phyloP scores from a whole-genome alignment of 768 basidiomycete genomes.

The Kwoniella dendrophila region DNA sequence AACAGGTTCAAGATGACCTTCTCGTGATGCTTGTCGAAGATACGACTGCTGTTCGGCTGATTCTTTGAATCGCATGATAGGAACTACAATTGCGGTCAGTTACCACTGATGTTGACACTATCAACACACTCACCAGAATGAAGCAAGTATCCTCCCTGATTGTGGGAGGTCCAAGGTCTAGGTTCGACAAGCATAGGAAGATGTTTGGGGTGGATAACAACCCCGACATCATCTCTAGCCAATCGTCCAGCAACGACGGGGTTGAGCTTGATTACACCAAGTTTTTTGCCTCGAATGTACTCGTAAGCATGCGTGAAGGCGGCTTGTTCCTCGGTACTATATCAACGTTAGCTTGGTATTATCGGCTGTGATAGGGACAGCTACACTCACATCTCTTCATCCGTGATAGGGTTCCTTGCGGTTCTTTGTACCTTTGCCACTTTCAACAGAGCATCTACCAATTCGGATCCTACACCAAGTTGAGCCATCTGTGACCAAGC shows the following conservation, averaged over 20 bases:
- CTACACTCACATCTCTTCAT: slow-evolving; percentile 64
- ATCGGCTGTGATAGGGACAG: neutral
- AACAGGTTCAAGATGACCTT: slow-evolving; percentile 78
- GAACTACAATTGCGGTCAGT: slow-evolving; percentile 57
- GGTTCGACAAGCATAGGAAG: slow-evolving; percentile 94
- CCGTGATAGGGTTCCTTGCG: slow-evolving; percentile 62
- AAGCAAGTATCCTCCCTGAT: slow-evolving; percentile 80
- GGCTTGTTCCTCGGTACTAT: slow-evolving; percentile 75
- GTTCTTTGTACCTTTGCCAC: slow-evolving; percentile 74
- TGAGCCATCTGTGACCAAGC: slow-evolving; percentile 79
- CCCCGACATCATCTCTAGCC: slow-evolving; percentile 69
- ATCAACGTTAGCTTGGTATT: too few relatives aligned
- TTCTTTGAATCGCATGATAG: slow-evolving; percentile 91
- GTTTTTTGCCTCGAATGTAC: slow-evolving; percentile 85
- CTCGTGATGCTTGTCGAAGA: slow-evolving; percentile 70
- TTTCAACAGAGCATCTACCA: slow-evolving; percentile 82
- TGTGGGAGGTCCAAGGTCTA: slow-evolving; percentile 76
- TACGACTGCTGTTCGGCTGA: slow-evolving; percentile 79
- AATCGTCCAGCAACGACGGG: slow-evolving; percentile 74
- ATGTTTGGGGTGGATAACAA: slow-evolving; percentile 85
- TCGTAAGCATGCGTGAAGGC: slow-evolving; percentile 92
- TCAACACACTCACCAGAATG: slow-evolving; percentile 65
- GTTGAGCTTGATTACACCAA: slow-evolving; percentile 89
- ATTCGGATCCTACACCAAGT: slow-evolving; percentile 75
- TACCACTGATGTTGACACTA: neutral